These are phyloP conservation scores for Hirsutella rhossiliensis DNA, from an alignment of 2,329 filamentous ascomycete genomes.

Conservation along the genomic window DNA sequence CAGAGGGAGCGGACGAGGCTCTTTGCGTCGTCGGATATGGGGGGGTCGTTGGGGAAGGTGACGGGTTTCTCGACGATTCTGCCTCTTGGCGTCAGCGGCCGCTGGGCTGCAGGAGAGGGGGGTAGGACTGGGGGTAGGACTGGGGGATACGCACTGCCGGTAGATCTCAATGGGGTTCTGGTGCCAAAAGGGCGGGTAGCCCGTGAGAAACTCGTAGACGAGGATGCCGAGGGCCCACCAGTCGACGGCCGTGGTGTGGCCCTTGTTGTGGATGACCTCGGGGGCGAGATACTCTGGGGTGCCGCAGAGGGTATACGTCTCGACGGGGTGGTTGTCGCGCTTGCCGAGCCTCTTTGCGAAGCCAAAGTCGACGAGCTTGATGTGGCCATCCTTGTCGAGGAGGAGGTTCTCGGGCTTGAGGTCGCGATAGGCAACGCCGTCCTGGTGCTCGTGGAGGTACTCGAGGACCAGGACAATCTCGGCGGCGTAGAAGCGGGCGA, in stretches of 20 bases:
- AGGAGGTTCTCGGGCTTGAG: slow-evolving; percentile 76
- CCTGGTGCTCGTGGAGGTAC: slow-evolving; percentile 67
- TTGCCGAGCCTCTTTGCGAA: slow-evolving; percentile 69
- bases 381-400: slow-evolving; percentile 64
- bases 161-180: slow-evolving; percentile 81
- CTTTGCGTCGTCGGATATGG: slow-evolving; percentile 55
- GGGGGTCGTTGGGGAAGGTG: slow-evolving; percentile 55
- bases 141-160: slow-evolving; percentile 46
- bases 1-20: slow-evolving; percentile 68
- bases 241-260: slow-evolving; percentile 64
- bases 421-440: slow-evolving; percentile 68
- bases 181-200: slow-evolving; percentile 80
- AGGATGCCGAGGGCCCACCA: slow-evolving; percentile 83
- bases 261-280: slow-evolving; percentile 76
- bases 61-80: slow-evolving; percentile 73
- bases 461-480: slow-evolving; percentile 76
- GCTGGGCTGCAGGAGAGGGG: background rate
- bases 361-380: slow-evolving; percentile 76
- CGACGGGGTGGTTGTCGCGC: slow-evolving; percentile 36
- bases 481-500: slow-evolving; percentile 70
- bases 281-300: slow-evolving; percentile 77
- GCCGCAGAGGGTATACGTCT: slow-evolving; percentile 75
- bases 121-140: background rate
- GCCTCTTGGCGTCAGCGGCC: background rate
- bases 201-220: slow-evolving; percentile 75